phyloP scores from a whole-genome alignment of 2,329 filamentous ascomycete genomes.

The Sporothrix luriei region DNA sequence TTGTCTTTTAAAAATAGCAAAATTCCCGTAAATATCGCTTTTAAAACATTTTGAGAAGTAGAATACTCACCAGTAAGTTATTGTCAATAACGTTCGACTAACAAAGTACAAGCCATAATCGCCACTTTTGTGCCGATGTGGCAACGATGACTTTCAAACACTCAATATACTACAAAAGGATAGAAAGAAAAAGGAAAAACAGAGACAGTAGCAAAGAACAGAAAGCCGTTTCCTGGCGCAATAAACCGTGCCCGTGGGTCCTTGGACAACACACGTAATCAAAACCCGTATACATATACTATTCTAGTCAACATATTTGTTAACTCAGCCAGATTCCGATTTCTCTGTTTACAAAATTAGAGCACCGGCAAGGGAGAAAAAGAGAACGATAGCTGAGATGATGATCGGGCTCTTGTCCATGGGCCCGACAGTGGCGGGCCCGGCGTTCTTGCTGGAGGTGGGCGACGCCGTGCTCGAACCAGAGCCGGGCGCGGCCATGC shows the following conservation, averaged over 20 bases:
- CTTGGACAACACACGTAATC: neutral
- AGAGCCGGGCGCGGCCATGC: constrained; percentile 46
- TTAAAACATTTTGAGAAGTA: neutral
- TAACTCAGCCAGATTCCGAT: neutral
- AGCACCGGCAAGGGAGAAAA: constrained; percentile 47
- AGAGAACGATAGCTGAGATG: constrained; percentile 43
- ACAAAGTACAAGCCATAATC: neutral
- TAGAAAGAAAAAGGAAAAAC: neutral
- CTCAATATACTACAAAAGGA: neutral
- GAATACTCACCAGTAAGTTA: neutral
- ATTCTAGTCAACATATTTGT: neutral
- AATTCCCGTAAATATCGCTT: neutral
- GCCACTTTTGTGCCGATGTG: neutral
- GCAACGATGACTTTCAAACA: neutral
- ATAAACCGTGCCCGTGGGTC: neutral
- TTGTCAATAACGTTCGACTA: neutral
- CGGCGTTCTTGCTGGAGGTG: constrained; percentile 40
- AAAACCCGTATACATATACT: neutral
- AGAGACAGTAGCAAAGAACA: neutral
- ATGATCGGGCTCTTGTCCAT: constrained; percentile 47
- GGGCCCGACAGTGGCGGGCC: constrained; percentile 40
- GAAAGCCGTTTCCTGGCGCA: neutral
- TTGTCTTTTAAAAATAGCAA: too few species aligned
- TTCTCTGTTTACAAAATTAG: constrained; percentile 45
- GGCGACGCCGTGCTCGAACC: constrained; percentile 44